Percentiles rank a stretch among this genome's conserved stretches.
phyloP scores from a whole-genome alignment of 495 filamentous ascomycete genomes.

The Penicillium robsamsonii region DNA sequence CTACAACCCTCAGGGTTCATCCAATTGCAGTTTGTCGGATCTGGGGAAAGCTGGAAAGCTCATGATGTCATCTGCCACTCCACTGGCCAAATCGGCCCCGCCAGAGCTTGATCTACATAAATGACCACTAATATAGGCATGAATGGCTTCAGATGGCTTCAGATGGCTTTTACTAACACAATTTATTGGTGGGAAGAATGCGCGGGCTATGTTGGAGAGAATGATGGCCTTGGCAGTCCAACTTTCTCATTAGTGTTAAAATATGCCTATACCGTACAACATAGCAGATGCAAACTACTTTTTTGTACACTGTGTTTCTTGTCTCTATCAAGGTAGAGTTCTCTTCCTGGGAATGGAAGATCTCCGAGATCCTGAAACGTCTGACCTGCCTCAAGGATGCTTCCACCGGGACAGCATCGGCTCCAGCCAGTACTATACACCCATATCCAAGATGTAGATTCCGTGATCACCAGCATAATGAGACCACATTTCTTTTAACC shows the following conservation, averaged over 20 bases:
- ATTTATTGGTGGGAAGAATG: background rate
- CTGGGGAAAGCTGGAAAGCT: constrained; percentile 1
- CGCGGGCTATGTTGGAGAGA: background rate
- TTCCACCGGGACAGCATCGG: background rate
- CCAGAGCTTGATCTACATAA: background rate
- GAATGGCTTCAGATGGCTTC: background rate
- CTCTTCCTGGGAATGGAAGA: background rate
- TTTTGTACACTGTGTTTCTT: background rate
- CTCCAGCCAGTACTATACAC: background rate
- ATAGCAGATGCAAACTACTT: background rate
- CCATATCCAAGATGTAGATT: background rate
- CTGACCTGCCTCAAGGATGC: background rate
- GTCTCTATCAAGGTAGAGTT: background rate
- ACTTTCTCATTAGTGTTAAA: background rate
- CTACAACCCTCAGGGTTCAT: background rate
- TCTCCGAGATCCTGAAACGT: background rate
- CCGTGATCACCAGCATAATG: background rate
- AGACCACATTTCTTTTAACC: background rate
- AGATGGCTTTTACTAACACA: background rate
- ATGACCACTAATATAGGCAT: background rate
- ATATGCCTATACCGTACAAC: background rate
- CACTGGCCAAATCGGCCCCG: background rate
- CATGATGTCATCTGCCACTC: constrained; percentile 1
- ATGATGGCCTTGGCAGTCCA: background rate
- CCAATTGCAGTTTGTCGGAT: background rate